Percentiles rank a stretch among this genome's conserved stretches.
Conservation (phyloP, 352 stramenopile genomes). For the Pythium brachiatum region DNA sequence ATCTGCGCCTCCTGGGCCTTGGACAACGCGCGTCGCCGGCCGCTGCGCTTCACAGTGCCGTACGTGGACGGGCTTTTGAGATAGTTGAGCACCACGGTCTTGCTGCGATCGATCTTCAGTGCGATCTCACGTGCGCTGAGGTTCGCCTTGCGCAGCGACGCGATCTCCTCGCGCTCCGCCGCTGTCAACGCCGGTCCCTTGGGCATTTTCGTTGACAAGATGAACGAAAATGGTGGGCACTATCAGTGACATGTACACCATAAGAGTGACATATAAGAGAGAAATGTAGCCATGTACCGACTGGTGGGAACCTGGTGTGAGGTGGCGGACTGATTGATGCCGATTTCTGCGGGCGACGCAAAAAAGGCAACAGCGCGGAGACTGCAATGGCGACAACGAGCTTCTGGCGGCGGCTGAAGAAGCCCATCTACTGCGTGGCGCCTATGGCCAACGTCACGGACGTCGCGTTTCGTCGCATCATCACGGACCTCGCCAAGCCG, state of each 20-base stretch:
- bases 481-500: conserved; percentile 75
- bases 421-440: conserved; percentile 77
- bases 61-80: conserved; percentile 45
- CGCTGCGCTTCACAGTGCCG: conserved; percentile 48
- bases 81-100: conserved; percentile 63
- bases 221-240: neutral
- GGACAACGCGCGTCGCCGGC: conserved; percentile 45
- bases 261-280: conserved; percentile 5
- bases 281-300: conserved; percentile 13
- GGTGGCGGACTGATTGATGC: neutral
- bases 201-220: conserved; percentile 30
- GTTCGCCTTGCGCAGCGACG: conserved; percentile 33
- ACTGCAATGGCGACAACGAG: conserved; percentile 22
- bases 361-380: conserved; percentile 13
- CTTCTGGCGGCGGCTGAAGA: conserved; percentile 65
- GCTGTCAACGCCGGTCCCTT: conserved; percentile 39
- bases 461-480: conserved; percentile 61
- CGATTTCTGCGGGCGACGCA: neutral
- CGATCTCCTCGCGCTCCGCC: conserved; percentile 47
- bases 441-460: conserved; percentile 87
- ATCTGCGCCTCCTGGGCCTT: conserved; percentile 42
- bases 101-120: conserved; percentile 44
- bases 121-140: conserved; percentile 51
- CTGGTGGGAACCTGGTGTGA: neutral
- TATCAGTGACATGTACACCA: conserved; percentile 13